Conservation (phyloP, 2,329 filamentous ascomycete species). For the Phialophora macrospora region DNA sequence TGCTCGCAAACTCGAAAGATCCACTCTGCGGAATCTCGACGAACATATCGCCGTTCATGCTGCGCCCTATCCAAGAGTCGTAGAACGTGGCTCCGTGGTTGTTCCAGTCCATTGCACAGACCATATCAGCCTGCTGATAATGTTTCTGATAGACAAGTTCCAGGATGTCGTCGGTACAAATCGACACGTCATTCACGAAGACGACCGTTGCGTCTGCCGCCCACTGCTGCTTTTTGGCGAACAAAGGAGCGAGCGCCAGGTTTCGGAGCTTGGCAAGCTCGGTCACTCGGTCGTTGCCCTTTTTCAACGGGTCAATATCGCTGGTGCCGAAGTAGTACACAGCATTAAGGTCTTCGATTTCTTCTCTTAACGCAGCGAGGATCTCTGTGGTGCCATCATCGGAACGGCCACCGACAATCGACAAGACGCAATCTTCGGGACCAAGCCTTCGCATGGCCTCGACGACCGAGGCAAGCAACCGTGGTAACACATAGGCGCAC, state of each 20-base stretch:
- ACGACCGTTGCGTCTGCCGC: constrained; percentile 52
- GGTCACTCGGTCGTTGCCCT: constrained; percentile 51
- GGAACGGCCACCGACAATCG: constrained; percentile 63
- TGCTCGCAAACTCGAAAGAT: constrained; percentile 55
- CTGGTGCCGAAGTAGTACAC: constrained; percentile 43
- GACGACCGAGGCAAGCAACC: constrained; percentile 59
- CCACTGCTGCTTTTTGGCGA: constrained; percentile 38
- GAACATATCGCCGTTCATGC: constrained; percentile 60
- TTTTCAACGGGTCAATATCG: constrained; percentile 49
- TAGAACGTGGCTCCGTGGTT: constrained; percentile 59
- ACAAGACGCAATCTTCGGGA: constrained; percentile 58
- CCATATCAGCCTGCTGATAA: constrained; percentile 58
- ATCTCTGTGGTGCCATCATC: constrained; percentile 60
- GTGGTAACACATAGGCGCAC: constrained; percentile 53
- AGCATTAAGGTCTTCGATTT: constrained; percentile 45
- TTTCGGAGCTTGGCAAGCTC: constrained; percentile 60
- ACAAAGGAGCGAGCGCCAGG: constrained; percentile 56
- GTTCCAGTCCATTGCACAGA: constrained; percentile 65
- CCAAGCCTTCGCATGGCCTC: constrained; percentile 58
- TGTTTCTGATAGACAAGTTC: constrained; percentile 59
- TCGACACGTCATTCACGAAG: constrained; percentile 62
- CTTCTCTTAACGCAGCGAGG: constrained; percentile 49
- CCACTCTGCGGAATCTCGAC: constrained; percentile 59
- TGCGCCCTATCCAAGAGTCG: constrained; percentile 62
- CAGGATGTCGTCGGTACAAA: constrained; percentile 61